phyloP scores from a whole-genome alignment of 495 filamentous ascomycete species.

The Lindgomyces ingoldianus region DNA sequence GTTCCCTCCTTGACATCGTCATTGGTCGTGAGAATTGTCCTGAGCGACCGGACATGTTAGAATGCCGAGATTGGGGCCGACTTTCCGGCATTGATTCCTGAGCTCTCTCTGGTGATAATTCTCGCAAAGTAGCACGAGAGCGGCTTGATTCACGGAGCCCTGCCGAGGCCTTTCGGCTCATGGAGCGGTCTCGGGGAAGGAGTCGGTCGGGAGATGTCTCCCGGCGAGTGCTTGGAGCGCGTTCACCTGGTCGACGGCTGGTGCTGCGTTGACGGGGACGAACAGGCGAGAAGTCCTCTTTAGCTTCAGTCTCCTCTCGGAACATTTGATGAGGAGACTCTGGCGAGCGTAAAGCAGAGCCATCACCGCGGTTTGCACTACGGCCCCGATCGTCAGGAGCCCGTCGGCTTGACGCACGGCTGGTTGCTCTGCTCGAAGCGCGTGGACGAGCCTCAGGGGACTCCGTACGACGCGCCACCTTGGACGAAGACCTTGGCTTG shows the following conservation, averaged over 20 bases:
- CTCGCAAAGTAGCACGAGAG: slow-evolving; percentile 22
- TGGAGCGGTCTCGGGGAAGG: slow-evolving; percentile 34
- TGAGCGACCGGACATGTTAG: slow-evolving; percentile 30
- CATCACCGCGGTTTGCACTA: slow-evolving; percentile 25
- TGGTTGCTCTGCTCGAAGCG: slow-evolving; percentile 28
- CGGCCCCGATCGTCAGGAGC: slow-evolving; percentile 31
- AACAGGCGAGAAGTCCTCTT: slow-evolving; percentile 45
- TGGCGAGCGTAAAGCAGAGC: slow-evolving; percentile 19
- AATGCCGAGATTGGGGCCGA: slow-evolving; percentile 23
- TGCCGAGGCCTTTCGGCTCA: slow-evolving; percentile 28
- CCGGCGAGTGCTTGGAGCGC: slow-evolving; percentile 49
- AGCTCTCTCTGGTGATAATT: slow-evolving; percentile 31
- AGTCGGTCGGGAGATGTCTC: slow-evolving; percentile 49
- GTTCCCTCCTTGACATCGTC: slow-evolving; percentile 57
- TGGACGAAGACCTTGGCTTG: slow-evolving; percentile 36
- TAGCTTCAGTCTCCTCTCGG: slow-evolving; percentile 47
- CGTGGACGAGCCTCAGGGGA: slow-evolving; percentile 36
- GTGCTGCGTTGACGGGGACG: slow-evolving; percentile 57
- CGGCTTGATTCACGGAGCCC: slow-evolving; percentile 23
- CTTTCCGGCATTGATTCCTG: slow-evolving; percentile 8
- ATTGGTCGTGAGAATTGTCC: slow-evolving; percentile 13
- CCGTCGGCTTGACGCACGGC: slow-evolving; percentile 38
- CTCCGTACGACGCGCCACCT: slow-evolving; percentile 31
- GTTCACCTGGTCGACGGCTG: slow-evolving; percentile 59
- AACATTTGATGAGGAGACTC: slow-evolving; percentile 38